A percentile compares a stretch with the other conserved stretches of the same genome.
Evolutionary conservation across 2,329 filamentous ascomycete species (phyloP).

Genomic region (Trichoderma gracile): DNA sequence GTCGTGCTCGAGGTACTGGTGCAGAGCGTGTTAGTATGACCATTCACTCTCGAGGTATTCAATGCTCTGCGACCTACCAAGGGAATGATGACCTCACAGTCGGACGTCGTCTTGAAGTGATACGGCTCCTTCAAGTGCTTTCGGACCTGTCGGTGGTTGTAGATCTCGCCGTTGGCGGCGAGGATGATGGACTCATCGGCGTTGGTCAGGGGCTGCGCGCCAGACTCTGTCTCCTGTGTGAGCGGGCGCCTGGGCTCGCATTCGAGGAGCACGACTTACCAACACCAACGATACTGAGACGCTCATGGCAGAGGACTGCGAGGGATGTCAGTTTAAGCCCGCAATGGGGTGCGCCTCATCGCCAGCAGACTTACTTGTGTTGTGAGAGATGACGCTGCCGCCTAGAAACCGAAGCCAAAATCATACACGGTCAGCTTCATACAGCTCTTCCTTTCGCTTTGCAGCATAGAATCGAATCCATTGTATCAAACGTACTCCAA

Average conservation of each 20-base stretch:
- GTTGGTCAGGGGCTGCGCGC: conserved; percentile 93
- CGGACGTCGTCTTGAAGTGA: conserved; percentile 97
- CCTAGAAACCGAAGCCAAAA: conserved; percentile 50
- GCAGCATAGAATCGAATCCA: background rate
- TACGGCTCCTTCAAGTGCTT: conserved; percentile 82
- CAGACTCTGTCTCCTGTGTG: conserved; percentile 66
- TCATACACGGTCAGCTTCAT: background rate
- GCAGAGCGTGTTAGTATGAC: background rate
- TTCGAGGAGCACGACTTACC: conserved; percentile 56
- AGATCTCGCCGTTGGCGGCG: conserved; percentile 99
- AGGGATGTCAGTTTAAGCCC: conserved; percentile 34
- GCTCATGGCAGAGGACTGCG: conserved; percentile 91
- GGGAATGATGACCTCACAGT: conserved; percentile 98
- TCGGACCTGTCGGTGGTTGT: conserved; percentile 95
- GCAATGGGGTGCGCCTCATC: background rate
- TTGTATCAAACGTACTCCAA: conserved; percentile 74
- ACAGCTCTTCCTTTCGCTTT: background rate
- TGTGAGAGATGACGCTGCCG: conserved; percentile 84
- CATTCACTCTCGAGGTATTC: background rate
- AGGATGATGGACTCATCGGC: conserved; percentile 84
- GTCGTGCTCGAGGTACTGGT: conserved; percentile 85
- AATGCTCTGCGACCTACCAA: conserved; percentile 60
- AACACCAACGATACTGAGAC: conserved; percentile 95
- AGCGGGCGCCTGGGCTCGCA: conserved; percentile 24
- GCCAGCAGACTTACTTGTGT: conserved; percentile 70